Conservation (phyloP, 768 basidiomycete species). For the Leccinum disarticulatum region DNA sequence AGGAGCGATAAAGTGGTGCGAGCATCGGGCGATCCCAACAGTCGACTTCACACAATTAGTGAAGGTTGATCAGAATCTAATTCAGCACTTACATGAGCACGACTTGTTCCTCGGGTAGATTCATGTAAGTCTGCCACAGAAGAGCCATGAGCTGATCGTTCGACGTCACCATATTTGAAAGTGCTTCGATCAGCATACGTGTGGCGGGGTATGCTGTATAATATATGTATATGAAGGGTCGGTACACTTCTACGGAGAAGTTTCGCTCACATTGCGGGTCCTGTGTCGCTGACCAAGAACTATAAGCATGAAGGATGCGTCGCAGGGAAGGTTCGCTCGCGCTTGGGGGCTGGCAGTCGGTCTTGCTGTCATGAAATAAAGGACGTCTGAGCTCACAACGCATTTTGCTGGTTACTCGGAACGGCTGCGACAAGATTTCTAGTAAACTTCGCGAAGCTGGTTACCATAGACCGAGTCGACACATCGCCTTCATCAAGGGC, state of each 20-base stretch:
- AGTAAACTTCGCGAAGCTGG: slow-evolving; percentile 71
- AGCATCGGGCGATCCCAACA: slow-evolving; percentile 63
- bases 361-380: neutral
- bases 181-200: slow-evolving; percentile 69
- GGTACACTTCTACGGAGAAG: slow-evolving; percentile 3
- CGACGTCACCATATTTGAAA: slow-evolving; percentile 82
- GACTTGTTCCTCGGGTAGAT: slow-evolving; percentile 68
- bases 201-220: slow-evolving; percentile 58
- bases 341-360: slow-evolving; percentile 39
- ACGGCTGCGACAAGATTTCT: slow-evolving; percentile 82
- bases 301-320: slow-evolving; percentile 66
- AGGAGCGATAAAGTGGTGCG: slow-evolving; percentile 60
- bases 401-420: slow-evolving; percentile 64
- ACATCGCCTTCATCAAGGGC: slow-evolving; percentile 35
- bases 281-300: slow-evolving; percentile 71
- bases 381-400: slow-evolving; percentile 56
- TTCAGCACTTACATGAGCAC: slow-evolving; percentile 64
- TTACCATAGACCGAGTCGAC: slow-evolving; percentile 41
- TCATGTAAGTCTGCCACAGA: slow-evolving; percentile 66
- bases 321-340: slow-evolving; percentile 71
- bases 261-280: slow-evolving; percentile 52
- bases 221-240: neutral
- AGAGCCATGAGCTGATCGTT: slow-evolving; percentile 57
- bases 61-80: neutral
- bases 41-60: slow-evolving; percentile 41